phyloP scores from a whole-genome alignment of 805 yeast genomes.

The Kazachstania kunashirensis region DNA sequence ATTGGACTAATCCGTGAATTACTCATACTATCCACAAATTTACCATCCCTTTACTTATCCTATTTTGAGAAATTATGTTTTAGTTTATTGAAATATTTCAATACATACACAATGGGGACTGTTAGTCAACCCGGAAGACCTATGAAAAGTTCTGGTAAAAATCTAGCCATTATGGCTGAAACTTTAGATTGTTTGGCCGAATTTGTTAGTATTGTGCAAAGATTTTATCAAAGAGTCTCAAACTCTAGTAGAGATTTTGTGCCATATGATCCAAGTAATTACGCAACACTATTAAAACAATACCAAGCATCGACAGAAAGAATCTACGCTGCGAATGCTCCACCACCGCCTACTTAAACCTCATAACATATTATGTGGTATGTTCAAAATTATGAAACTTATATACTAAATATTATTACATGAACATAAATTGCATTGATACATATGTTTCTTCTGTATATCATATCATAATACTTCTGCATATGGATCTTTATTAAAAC shows the following conservation, averaged over 20 bases:
- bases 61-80: slow-evolving; percentile 36
- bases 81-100: slow-evolving; percentile 42
- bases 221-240: slow-evolving; percentile 22
- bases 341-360: slow-evolving; percentile 24
- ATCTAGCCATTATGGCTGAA: slow-evolving; percentile 35
- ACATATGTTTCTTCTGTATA: no score
- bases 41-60: slow-evolving; percentile 35
- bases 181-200: slow-evolving; percentile 35
- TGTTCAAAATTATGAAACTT: no score
- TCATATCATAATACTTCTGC: no score
- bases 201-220: slow-evolving; percentile 24
- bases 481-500: no score
- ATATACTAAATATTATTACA: no score
- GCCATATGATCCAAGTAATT: slow-evolving; percentile 16
- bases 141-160: slow-evolving; percentile 24
- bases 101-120: slow-evolving; percentile 28
- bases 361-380: neutral
- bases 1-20: slow-evolving; percentile 41
- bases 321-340: slow-evolving; percentile 27
- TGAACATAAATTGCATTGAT: no score
- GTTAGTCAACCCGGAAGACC: slow-evolving; percentile 15
- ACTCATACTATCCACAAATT: slow-evolving; percentile 44
- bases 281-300: slow-evolving; percentile 17
- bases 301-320: slow-evolving; percentile 24
- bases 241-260: slow-evolving; percentile 17